Evolutionary conservation across 768 basidiomycete species (phyloP).

Genomic region (Psilocybe cubensis): DNA sequence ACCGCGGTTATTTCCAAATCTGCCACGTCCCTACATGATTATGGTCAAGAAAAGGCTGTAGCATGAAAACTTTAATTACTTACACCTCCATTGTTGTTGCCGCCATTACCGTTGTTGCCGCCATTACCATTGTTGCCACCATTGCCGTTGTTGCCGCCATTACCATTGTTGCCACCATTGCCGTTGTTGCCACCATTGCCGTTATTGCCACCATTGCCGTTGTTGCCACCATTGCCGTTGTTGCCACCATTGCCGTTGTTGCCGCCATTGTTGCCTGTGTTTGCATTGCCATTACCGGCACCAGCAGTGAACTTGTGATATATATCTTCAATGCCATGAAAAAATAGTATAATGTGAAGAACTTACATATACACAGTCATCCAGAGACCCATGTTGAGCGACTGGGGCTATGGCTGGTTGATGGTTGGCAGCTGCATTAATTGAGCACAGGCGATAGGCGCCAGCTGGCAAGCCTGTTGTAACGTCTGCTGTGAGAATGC

Average conservation of each 20-base stretch:
- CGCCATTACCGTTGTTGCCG: not conserved
- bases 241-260: not conserved
- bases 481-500: constrained; percentile 54
- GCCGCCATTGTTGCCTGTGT: not conserved
- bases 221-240: not conserved
- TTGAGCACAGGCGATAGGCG: constrained; percentile 60
- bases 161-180: not conserved
- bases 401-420: constrained; percentile 59
- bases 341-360: constrained; percentile 23
- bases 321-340: constrained; percentile 1
- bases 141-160: not conserved
- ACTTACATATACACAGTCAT: constrained; percentile 65
- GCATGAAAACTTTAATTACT: not conserved
- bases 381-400: constrained; percentile 62
- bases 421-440: constrained; percentile 62
- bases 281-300: constrained; percentile 6
- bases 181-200: not conserved
- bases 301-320: constrained; percentile 11
- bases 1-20: constrained; percentile 5
- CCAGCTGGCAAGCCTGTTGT: constrained; percentile 59
- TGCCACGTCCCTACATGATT: not conserved
- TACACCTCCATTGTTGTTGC: not conserved
- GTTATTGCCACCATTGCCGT: constrained; percentile 3
- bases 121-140: not conserved
- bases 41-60: not conserved